Conservation (phyloP, 1,284 basidiomycete species). For the Moesziomyces globuligerus region DNA sequence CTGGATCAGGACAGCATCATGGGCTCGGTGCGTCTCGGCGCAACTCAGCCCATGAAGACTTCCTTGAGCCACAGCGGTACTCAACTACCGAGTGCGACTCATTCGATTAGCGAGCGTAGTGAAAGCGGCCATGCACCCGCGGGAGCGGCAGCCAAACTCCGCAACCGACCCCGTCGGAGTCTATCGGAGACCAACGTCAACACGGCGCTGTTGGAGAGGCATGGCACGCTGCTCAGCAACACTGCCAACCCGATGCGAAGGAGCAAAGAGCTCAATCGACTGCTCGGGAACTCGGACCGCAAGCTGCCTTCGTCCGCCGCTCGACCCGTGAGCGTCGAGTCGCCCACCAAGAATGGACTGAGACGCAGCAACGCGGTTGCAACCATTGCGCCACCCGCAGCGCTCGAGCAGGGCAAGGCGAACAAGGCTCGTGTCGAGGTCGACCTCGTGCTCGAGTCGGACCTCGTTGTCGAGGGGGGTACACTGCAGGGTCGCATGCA, state of each 20-base stretch:
- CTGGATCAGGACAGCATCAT: slow-evolving; percentile 56
- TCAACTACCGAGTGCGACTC: neutral
- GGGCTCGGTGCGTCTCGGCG: slow-evolving; percentile 31
- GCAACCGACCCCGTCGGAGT: slow-evolving; percentile 32
- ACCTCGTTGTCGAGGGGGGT: slow-evolving; percentile 84
- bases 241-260: slow-evolving; percentile 52
- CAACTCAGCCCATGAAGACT: slow-evolving; percentile 12
- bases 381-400: slow-evolving; percentile 32
- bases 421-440: slow-evolving; percentile 80
- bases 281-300: slow-evolving; percentile 51
- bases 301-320: slow-evolving; percentile 42
- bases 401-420: slow-evolving; percentile 57
- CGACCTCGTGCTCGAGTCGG: slow-evolving; percentile 81
- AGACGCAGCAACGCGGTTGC: slow-evolving; percentile 30
- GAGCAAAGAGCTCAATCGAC: slow-evolving; percentile 54
- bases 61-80: slow-evolving; percentile 20
- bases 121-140: neutral
- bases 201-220: slow-evolving; percentile 44
- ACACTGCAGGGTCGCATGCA: slow-evolving; percentile 79
- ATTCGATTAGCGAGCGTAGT: neutral
- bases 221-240: slow-evolving; percentile 53
- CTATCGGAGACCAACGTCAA: slow-evolving; percentile 35
- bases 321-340: slow-evolving; percentile 6
- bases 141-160: slow-evolving; percentile 6
- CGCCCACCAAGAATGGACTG: slow-evolving; percentile 11